Percentiles rank a stretch among this genome's conserved stretches.
Conservation (phyloP, 2,329 filamentous ascomycete genomes). For the Tolypocladium sp. region DNA sequence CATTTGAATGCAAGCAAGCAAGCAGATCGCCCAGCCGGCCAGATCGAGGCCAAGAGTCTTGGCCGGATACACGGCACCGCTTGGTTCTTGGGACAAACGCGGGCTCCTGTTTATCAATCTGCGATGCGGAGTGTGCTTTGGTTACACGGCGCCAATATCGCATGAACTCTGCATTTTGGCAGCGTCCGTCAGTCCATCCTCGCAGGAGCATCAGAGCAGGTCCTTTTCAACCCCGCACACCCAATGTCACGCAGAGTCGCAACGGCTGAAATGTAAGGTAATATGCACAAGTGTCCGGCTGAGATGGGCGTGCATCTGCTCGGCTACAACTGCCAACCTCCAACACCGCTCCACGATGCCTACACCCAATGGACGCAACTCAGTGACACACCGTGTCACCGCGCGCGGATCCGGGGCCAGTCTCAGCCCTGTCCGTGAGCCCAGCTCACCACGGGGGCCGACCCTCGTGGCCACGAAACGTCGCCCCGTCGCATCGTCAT, state of each 20-base stretch:
- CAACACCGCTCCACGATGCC: background rate
- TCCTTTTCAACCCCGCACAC: background rate
- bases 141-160: background rate
- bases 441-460: background rate
- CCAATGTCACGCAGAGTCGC: background rate
- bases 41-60: background rate
- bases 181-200: background rate
- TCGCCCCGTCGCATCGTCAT: background rate
- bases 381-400: background rate
- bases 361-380: background rate
- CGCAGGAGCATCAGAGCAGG: background rate
- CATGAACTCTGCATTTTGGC: background rate
- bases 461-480: background rate
- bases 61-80: background rate
- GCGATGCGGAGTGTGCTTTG: background rate
- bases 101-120: background rate
- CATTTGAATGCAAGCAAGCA: background rate
- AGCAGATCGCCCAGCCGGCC: background rate
- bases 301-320: background rate
- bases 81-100: background rate
- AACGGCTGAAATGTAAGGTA: background rate
- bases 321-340: background rate
- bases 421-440: background rate
- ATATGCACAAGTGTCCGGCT: background rate
- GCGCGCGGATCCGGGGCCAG: background rate